phyloP scores from a whole-genome alignment of 371 early-diverging fungal species.

The Zychaea mexicana region DNA sequence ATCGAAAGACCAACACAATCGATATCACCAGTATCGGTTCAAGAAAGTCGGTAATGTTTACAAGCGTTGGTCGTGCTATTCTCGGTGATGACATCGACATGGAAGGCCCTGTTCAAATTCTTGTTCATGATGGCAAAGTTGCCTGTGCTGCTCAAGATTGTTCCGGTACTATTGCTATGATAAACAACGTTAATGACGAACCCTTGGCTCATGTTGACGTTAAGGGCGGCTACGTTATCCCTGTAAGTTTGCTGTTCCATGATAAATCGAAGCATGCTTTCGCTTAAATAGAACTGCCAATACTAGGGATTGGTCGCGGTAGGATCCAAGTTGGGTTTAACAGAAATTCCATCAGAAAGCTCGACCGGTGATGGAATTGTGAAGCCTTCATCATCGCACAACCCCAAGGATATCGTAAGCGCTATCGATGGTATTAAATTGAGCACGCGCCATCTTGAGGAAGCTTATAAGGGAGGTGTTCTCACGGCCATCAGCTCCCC shows the following conservation, averaged over 20 bases:
- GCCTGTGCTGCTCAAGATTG: slow-evolving; percentile 45
- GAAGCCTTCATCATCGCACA: slow-evolving; percentile 18
- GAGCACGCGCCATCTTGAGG: slow-evolving; percentile 58
- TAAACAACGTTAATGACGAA: background rate
- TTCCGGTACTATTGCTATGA: slow-evolving; percentile 1
- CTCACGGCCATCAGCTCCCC: slow-evolving; percentile 60
- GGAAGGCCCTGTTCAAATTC: slow-evolving; percentile 27
- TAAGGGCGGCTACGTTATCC: slow-evolving; percentile 39
- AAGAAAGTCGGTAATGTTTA: slow-evolving; percentile 28
- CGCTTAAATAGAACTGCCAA: too few species aligned
- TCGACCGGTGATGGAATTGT: slow-evolving; percentile 57
- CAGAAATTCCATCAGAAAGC: slow-evolving; percentile 60
- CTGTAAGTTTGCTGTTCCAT: slow-evolving; percentile 30
- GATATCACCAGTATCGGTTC: background rate
- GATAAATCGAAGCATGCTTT: too few species aligned
- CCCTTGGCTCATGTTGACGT: slow-evolving; percentile 24
- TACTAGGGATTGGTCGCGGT: slow-evolving; percentile 50
- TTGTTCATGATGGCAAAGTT: slow-evolving; percentile 47
- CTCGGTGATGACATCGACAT: slow-evolving; percentile 9
- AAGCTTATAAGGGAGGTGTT: slow-evolving; percentile 67
- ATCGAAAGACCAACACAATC: background rate
- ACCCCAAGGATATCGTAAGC: slow-evolving; percentile 33
- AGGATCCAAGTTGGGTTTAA: slow-evolving; percentile 55
- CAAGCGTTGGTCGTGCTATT: slow-evolving; percentile 38
- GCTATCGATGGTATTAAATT: slow-evolving; percentile 65